These are phyloP conservation scores for Magnaporthales sp. DNA, from an alignment of 2,329 filamentous ascomycete species.

Conservation along the genomic window DNA sequence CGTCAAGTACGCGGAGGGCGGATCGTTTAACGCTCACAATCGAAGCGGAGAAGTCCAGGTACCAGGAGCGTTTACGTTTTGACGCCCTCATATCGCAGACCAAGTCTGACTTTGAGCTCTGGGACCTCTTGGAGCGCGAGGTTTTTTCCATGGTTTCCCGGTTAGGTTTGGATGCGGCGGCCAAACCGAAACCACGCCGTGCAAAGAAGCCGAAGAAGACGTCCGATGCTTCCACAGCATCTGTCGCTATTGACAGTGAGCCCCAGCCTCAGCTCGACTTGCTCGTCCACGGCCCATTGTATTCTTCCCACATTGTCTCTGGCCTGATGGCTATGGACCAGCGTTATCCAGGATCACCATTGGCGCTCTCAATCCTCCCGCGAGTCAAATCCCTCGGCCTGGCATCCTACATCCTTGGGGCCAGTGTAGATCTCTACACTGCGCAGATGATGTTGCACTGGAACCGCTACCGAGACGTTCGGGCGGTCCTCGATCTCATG, in stretches of 20 bases:
- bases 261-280: conserved; percentile 30
- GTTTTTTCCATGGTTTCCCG: conserved; percentile 53
- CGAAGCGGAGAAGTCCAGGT: background rate
- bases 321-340: conserved; percentile 48
- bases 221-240: background rate
- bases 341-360: conserved; percentile 50
- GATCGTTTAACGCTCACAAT: no score
- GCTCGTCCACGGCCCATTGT: conserved; percentile 54
- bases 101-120: conserved; percentile 54
- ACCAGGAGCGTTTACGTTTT: conserved; percentile 20
- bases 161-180: conserved; percentile 29
- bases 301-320: conserved; percentile 50
- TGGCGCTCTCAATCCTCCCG: conserved; percentile 54
- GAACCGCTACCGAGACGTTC: conserved; percentile 49
- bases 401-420: conserved; percentile 63
- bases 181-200: conserved; percentile 11
- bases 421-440: conserved; percentile 62
- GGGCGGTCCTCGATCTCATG: conserved; percentile 44
- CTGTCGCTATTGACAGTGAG: background rate
- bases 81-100: conserved; percentile 44
- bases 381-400: conserved; percentile 59
- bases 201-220: conserved; percentile 9
- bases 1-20: background rate
- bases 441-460: conserved; percentile 54
- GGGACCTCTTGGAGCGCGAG: conserved; percentile 56